Conservation (phyloP, 495 filamentous ascomycete species). For the Penicillium angulare region DNA sequence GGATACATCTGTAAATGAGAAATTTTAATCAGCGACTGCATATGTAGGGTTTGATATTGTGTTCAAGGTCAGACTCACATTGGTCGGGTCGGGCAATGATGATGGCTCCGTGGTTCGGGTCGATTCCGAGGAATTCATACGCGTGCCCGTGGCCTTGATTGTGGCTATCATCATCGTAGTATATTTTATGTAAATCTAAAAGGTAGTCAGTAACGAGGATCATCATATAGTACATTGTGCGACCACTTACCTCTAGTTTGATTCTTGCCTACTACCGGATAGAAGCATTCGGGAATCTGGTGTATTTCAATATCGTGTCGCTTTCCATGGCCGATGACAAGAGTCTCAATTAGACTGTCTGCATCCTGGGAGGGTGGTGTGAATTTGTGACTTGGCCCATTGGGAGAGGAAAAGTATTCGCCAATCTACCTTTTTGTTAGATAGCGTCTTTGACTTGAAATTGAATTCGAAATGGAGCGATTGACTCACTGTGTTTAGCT, state of each 20-base stretch:
- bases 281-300: conserved; percentile 58
- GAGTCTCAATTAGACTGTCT: conserved; percentile 60
- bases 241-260: conserved; percentile 56
- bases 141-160: conserved; percentile 63
- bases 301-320: conserved; percentile 57
- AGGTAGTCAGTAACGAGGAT: neutral
- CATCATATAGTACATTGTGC: too few species aligned
- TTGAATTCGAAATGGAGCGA: too few species aligned
- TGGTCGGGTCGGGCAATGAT: conserved; percentile 68
- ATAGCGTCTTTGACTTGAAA: too few species aligned
- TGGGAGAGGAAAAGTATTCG: conserved; percentile 31
- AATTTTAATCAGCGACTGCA: neutral
- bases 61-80: conserved; percentile 43
- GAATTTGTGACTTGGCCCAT: conserved; percentile 40
- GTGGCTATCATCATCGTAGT: conserved; percentile 66
- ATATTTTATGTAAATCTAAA: conserved; percentile 60
- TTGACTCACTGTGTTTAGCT: conserved; percentile 45
- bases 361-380: conserved; percentile 44
- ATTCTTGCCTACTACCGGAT: conserved; percentile 57
- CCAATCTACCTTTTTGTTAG: too few species aligned
- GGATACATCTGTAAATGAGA: conserved; percentile 31
- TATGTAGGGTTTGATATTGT: neutral
- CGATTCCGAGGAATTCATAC: conserved; percentile 61
- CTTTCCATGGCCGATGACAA: conserved; percentile 54
- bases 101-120: conserved; percentile 51